phyloP scores from a whole-genome alignment of 176 grass and related monocot species.

The Bothriochloa decipiens region DNA sequence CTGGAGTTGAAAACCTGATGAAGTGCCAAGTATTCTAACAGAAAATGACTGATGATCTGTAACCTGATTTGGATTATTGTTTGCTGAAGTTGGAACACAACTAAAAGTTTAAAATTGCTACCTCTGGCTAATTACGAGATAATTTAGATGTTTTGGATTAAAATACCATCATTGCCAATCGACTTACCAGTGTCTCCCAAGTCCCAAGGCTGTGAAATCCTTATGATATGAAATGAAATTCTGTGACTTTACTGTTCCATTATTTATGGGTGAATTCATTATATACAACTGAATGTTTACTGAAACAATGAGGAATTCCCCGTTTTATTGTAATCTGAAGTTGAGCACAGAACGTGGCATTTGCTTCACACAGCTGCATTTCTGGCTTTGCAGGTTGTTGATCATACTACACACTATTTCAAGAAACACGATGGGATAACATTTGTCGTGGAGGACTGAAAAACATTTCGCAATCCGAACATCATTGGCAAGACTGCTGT shows the following conservation, averaged over 20 bases:
- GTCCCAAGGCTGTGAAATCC: not conserved
- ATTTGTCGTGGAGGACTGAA: constrained; percentile 74
- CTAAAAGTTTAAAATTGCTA: not conserved
- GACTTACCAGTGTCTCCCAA: not conserved
- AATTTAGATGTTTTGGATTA: not conserved
- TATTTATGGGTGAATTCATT: not conserved
- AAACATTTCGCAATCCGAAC: not conserved
- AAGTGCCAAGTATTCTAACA: not conserved
- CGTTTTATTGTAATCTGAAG: not conserved
- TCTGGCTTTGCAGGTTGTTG: constrained; percentile 59
- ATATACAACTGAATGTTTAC: not conserved
- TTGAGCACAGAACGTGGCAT: not conserved
- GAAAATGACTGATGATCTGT: not conserved
- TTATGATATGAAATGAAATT: not conserved
- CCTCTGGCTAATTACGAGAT: not conserved
- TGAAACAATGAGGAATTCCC: not conserved
- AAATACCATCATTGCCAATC: not conserved
- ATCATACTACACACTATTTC: constrained; percentile 82
- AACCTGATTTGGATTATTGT: not conserved
- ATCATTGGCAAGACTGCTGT: not conserved
- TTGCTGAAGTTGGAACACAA: not conserved
- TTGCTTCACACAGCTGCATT: not conserved
- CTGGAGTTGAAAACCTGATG: not conserved
- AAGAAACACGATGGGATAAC: constrained; percentile 51
- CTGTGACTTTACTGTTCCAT: not conserved